Evolutionary conservation across 108 stramenopile species (phyloP).

Genomic region (Skeletonema costatum): DNA sequence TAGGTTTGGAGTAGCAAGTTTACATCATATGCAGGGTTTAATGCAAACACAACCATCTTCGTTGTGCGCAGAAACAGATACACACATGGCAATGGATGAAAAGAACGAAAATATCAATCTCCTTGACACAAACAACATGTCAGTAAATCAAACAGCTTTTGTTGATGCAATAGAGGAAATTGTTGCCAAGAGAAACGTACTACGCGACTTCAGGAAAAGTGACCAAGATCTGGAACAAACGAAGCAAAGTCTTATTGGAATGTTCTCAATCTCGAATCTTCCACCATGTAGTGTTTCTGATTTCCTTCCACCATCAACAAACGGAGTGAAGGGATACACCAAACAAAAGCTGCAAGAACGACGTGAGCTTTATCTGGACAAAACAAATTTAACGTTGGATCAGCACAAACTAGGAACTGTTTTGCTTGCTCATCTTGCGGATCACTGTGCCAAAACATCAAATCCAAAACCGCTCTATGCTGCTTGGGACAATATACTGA

Average conservation of each 20-base stretch:
- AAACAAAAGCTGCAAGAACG: conserved; percentile 27
- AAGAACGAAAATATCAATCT: not conserved
- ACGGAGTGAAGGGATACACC: conserved; percentile 8
- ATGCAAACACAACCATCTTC: not conserved
- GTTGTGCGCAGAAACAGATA: not conserved
- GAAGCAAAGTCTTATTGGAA: conserved; percentile 14
- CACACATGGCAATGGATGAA: not conserved
- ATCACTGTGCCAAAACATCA: conserved; percentile 64
- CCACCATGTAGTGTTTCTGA: conserved; percentile 1
- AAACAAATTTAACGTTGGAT: conserved; percentile 26
- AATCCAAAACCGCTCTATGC: conserved; percentile 54
- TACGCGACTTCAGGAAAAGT: conserved; percentile 42
- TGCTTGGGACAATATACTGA: conserved; percentile 74
- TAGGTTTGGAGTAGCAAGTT: not conserved
- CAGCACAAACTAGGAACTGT: conserved; percentile 42
- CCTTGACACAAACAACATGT: not conserved
- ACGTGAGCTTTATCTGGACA: conserved; percentile 33
- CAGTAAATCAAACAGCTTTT: conserved; percentile 4
- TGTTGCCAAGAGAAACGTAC: conserved; percentile 32
- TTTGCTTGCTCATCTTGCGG: conserved; percentile 48
- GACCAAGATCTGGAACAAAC: conserved; percentile 21
- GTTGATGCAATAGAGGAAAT: conserved; percentile 32
- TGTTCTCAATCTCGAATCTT: not conserved
- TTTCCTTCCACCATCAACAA: not conserved
- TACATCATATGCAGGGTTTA: not conserved